phyloP scores from a whole-genome alignment of 148 eudicot species.

The Fagopyrum homotropicum region DNA sequence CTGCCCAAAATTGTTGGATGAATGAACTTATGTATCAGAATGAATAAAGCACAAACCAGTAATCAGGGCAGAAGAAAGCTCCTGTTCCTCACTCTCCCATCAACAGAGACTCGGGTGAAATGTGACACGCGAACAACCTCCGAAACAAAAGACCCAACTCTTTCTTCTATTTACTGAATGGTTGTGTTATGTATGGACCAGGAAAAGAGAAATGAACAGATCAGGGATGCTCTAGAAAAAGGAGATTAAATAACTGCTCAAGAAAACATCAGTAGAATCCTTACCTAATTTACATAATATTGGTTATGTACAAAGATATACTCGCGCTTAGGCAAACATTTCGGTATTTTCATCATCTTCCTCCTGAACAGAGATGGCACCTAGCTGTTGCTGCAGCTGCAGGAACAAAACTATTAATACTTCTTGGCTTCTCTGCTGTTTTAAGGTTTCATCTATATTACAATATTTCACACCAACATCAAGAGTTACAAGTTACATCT shows the following conservation, averaged over 20 bases:
- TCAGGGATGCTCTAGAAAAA: neutral
- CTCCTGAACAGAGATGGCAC: slow-evolving; percentile 37
- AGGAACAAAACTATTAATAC: neutral
- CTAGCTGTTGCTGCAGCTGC: slow-evolving; percentile 69
- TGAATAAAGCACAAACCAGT: neutral
- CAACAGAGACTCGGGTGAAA: neutral
- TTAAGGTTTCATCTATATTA: no score
- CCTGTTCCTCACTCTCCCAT: neutral
- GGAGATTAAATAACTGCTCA: neutral
- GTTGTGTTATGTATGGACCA: neutral
- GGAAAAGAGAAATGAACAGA: neutral
- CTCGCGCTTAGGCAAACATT: neutral
- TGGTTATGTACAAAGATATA: neutral
- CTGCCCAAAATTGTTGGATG: slow-evolving; percentile 4
- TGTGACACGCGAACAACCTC: neutral
- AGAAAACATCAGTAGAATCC: neutral
- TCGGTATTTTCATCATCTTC: slow-evolving; percentile 26
- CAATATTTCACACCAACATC: no score
- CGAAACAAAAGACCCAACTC: neutral
- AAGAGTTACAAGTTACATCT: no score
- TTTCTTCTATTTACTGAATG: neutral
- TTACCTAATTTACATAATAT: neutral
- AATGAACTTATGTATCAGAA: neutral
- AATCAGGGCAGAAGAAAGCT: neutral
- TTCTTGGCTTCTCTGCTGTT: no score